Base-by-base conservation (phyloP, 2,329 filamentous ascomycete genomes). In the Diaporthe australafricana region DNA sequence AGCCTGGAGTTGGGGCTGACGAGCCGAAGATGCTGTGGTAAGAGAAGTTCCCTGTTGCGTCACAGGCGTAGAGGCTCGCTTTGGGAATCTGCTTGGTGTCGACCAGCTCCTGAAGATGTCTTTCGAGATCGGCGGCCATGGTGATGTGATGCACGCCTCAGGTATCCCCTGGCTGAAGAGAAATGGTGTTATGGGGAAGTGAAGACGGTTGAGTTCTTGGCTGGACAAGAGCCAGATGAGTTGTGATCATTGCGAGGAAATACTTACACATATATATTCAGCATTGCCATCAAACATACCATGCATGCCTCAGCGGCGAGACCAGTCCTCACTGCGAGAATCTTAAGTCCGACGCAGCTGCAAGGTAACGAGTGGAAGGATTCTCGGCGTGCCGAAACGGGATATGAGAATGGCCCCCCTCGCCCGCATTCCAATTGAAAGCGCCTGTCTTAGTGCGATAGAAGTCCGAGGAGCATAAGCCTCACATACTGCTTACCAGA, bases 31-130 rank as follows among this genome's bases (percentile, higher is more conserved):
- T 75, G 57, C 80, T 80, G 65, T 83, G 77, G 75, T 85, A 86
- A 22, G 77, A 71, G 69, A 86, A 86, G 47, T 73, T 67, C 35
- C 83, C 82, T 2, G 78, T 70, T 8, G 79, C 73, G 70, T 86
- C 77, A 30, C 80, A 83, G 45, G 83, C 83, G 68, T 80, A 84
- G 52, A 87, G 75, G 8, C 85, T 75, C 38, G 81, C 85, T 20
- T 84, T 84, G 45, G 83, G 80, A 76, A 86, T 83, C 71, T 81
- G 84, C 68, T 83, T 83, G 1, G 79, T 76, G n/a, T 82, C 79
- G 62, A 87, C 84, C 68, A 84, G 83, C 6, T 78, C 76, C 68
- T 83, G 79, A 68, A 84, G 79, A 68, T 70, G 76, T 3, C 78
- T 77, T 30, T 86, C 84, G 60, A 86, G 83, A 50, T 78, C 76